These are phyloP conservation scores for Solidago caesia DNA, from an alignment of 129 eudicot species.

Conservation along the genomic window DNA sequence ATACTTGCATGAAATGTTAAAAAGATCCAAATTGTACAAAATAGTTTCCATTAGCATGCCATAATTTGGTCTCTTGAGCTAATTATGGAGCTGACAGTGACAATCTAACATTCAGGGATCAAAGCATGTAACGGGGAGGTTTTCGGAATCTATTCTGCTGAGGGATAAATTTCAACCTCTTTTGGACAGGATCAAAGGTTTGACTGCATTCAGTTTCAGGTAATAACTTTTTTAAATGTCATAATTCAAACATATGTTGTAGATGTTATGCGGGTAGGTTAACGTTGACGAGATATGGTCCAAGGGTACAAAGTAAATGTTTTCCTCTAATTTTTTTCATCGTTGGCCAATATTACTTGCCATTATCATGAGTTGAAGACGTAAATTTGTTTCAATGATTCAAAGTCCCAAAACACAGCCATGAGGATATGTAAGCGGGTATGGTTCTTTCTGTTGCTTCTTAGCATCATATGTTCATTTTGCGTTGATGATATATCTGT, in stretches of 20 bases:
- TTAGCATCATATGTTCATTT: not conserved
- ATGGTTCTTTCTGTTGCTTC: conserved; percentile 8
- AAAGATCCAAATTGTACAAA: conserved; percentile 4
- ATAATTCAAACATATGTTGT: conserved; percentile 16
- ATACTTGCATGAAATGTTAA: conserved; percentile 13
- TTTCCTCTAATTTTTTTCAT: conserved; percentile 14
- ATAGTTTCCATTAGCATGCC: conserved; percentile 24
- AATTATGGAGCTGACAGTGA: conserved; percentile 22
- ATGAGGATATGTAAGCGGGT: conserved; percentile 8
- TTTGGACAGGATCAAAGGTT: conserved; percentile 28
- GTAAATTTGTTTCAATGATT: conserved; percentile 9
- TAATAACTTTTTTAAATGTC: conserved; percentile 10
- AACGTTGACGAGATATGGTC: not conserved
- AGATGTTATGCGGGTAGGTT: conserved; percentile 20
- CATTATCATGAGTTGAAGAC: not conserved
- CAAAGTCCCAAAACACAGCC: conserved; percentile 22
- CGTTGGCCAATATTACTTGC: not conserved
- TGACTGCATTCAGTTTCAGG: conserved; percentile 37
- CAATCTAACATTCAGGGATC: conserved; percentile 30
- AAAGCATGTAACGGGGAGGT: conserved; percentile 22
- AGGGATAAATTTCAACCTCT: conserved; percentile 18
- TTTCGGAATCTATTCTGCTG: conserved; percentile 23
- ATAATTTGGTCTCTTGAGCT: conserved; percentile 28
- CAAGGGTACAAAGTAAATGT: not conserved
- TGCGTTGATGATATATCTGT: not conserved